These are phyloP conservation scores for Hibiscus tridactylites DNA, from an alignment of 345 rosid genomes.

Conservation along the genomic window DNA sequence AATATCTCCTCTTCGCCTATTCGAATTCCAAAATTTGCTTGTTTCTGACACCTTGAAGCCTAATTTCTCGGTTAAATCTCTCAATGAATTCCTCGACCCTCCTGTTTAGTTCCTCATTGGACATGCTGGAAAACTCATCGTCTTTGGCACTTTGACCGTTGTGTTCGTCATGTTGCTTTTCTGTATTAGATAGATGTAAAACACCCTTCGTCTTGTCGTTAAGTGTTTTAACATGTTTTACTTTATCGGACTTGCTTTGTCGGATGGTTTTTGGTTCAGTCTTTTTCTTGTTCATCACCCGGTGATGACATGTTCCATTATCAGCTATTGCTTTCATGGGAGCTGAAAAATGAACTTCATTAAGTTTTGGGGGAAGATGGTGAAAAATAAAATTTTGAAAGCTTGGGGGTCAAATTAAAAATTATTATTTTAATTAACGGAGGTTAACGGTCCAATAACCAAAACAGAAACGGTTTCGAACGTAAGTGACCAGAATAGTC, in stretches of 20 bases:
- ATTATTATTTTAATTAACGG: too few species aligned
- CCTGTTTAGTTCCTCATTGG: constrained; percentile 62
- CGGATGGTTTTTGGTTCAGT: constrained; percentile 11
- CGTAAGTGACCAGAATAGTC: too few species aligned
- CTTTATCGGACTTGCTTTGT: constrained; percentile 36
- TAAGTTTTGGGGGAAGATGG: too few species aligned
- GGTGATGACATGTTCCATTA: background rate
- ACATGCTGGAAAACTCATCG: constrained; percentile 55
- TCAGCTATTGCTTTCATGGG: background rate
- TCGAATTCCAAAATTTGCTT: background rate
- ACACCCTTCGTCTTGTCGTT: constrained; percentile 16
- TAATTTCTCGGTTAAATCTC: constrained; percentile 47
- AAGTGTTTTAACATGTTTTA: constrained; percentile 14
- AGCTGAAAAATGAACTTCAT: background rate
- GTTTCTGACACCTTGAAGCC: constrained; percentile 27
- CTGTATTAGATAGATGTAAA: constrained; percentile 10
- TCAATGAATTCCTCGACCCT: constrained; percentile 75
- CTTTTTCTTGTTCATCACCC: background rate
- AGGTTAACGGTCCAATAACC: too few species aligned
- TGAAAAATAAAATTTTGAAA: too few species aligned
- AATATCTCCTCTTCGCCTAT: background rate
- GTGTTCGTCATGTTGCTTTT: background rate
- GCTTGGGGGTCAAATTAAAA: too few species aligned
- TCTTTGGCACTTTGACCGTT: background rate
- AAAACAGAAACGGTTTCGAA: too few species aligned